Evolutionary conservation across 192 early-diverging fungal genomes (phyloP), one percentile per base, ranked within the genome.

Genomic region (Backusella tarrabulga): DNA sequence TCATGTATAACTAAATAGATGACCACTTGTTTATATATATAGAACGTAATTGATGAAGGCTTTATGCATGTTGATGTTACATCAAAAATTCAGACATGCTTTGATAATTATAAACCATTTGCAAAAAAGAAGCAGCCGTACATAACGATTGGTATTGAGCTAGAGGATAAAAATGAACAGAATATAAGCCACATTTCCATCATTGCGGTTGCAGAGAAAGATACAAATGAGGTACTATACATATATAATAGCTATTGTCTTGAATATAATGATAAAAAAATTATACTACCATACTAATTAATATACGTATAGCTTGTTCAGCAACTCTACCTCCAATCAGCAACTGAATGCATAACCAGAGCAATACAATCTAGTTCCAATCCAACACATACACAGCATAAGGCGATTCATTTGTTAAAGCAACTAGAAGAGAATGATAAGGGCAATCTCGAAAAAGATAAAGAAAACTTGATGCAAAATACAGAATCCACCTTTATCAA

Each of bases 41-140:
- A 70, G 68, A 41, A 70, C 19, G 21, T 3, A n/a, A 23, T 70
- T 38, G 68, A 35, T 21, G 38, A 41, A 70, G 68, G 68, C n/a
- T 70, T 70, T 70, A 70, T 70, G 68, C 68, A 70, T 70, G 41
- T 70, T 41, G 36, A 70, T 70, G 38, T 70, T 70, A 70, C 68
- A 11, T 23, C n/a, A 29, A 35, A 38, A 70, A 19, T 70, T 29
- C 56, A 26, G 26, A 63, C 21, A 23, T 63, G 56, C 23, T 63
- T 63, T 63, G 56, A 63, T 29, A 63, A 63, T 29, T 63, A 63
- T 21, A 36, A 70, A 26, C 68, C n/a, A 12, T 70, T 38, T 70
- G 38, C 38, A 23, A 38, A 35, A n/a, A 23, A 36, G 12, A 70
- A 70, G 14, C 38, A 35, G 1, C 34, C 34, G 9, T 40, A 38